A percentile compares a stretch with the other conserved stretches of the same genome.
These are phyloP conservation scores for Chalciporus chontae DNA, from an alignment of 768 basidiomycete species.

Conservation along the genomic window DNA sequence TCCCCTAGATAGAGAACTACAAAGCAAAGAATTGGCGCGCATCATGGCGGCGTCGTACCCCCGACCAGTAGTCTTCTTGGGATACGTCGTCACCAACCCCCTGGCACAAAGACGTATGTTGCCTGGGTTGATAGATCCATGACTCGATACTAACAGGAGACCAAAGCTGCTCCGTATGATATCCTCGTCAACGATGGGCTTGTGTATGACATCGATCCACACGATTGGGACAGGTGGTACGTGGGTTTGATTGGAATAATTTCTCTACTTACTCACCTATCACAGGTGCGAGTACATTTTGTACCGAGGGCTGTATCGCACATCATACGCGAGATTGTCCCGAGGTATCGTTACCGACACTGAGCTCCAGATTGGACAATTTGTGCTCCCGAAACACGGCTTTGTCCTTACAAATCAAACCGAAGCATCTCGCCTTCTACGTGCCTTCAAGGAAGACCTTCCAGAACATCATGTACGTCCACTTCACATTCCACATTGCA, in stretches of 20 bases:
- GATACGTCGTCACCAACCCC: conserved; percentile 76
- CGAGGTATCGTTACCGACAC: conserved; percentile 86
- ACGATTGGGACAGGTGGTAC: conserved; percentile 70
- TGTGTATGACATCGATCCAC: conserved; percentile 75
- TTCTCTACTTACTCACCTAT: background rate
- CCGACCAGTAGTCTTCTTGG: conserved; percentile 73
- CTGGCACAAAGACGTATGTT: conserved; percentile 58
- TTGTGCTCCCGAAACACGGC: conserved; percentile 65
- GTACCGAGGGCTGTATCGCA: conserved; percentile 76
- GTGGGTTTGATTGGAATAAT: conserved; percentile 6
- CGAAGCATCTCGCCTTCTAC: conserved; percentile 59
- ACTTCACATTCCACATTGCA: background rate
- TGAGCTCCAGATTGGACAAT: conserved; percentile 85
- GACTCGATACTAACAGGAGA: conserved; percentile 7
- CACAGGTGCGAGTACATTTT: conserved; percentile 88
- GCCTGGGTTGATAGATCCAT: background rate
- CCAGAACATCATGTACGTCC: conserved; percentile 57
- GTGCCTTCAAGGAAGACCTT: conserved; percentile 63
- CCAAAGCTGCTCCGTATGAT: conserved; percentile 68
- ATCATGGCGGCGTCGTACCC: conserved; percentile 72
- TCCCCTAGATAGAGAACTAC: conserved; percentile 81
- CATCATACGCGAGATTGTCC: conserved; percentile 79
- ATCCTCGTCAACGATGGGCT: conserved; percentile 73
- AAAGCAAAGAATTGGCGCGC: conserved; percentile 74
- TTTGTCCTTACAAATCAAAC: conserved; percentile 53